Evolutionary conservation across 2,329 filamentous ascomycete genomes (phyloP).

Genomic region (Plenodomus lindquistii): DNA sequence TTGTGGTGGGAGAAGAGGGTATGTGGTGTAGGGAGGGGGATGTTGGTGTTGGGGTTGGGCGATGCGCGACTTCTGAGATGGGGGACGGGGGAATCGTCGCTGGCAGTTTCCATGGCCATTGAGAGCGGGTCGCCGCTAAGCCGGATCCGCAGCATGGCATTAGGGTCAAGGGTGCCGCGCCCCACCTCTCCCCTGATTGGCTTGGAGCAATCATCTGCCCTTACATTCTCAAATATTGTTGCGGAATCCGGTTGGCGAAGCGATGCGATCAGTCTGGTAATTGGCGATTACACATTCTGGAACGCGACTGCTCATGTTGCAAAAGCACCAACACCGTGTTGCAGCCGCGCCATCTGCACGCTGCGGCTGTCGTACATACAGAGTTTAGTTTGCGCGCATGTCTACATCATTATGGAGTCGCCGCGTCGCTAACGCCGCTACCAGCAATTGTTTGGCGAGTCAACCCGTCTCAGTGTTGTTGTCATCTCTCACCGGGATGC

Average conservation of each 20-base stretch:
- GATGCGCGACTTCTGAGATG: constrained; percentile 16
- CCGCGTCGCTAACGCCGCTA: constrained; percentile 20
- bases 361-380: neutral
- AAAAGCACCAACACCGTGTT: neutral
- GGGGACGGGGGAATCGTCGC: constrained; percentile 2
- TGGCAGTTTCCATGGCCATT: neutral
- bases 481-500: constrained; percentile 5
- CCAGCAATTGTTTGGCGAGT: constrained; percentile 27
- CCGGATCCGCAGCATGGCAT: neutral
- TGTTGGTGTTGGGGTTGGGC: constrained; percentile 22
- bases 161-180: neutral
- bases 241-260: constrained; percentile 19
- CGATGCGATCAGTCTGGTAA: constrained; percentile 5
- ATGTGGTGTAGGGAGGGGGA: constrained; percentile 11
- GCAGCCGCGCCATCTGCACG: neutral
- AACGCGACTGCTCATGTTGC: neutral
- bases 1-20: constrained; percentile 16
- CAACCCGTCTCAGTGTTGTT: constrained; percentile 25
- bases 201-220: neutral
- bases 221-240: constrained; percentile 17
- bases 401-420: constrained; percentile 26
- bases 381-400: constrained; percentile 10
- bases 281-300: neutral
- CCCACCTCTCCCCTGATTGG: constrained; percentile 7
- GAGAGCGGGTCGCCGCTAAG: constrained; percentile 1